Evolutionary conservation across 2,329 filamentous ascomycete species (phyloP), one percentile per base, ranked within the genome.

Genomic region (Colletotrichum brevisporum): DNA sequence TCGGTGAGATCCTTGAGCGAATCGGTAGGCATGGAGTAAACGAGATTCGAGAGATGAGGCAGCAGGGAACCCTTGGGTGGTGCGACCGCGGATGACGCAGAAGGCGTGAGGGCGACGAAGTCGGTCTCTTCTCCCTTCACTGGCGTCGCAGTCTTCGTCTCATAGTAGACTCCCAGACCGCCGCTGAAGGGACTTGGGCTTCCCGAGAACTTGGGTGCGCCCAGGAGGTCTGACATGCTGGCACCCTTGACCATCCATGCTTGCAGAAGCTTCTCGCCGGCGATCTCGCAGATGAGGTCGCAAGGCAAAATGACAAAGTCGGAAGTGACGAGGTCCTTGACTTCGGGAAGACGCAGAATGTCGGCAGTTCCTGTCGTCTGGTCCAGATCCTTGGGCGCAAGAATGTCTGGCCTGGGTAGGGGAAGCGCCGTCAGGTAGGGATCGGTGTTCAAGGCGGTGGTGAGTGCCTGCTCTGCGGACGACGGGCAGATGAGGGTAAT

Each of bases 271-370:
- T 91, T 89, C 74, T 94, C 92, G 13, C 94, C 95, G 3, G 92
- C 91, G 16, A 98, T 84, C 76, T 97, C 95, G 78, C 94, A 98
- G 47, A 99, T 90, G 6, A 99, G 85, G 78, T 99, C 96, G 80
- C 96, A 99, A 0, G 96, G 95, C 4, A 99, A 84, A 3, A 98
- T 89, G 27, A 98, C 83, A 76, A 99, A 98, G 80, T 99, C 94
- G 13, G 90, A 90, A 62, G 89, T 94, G 74, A 99, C 89, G 8
- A 90, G 86, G n/a, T 86, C 85, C 76, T 92, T 91, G 52, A 98
- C 90, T 78, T 97, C 93, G 1, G 93, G 92, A 9, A 97, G 85
- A 10, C 95, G 90, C 60, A 99, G 88, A 21, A 98, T 90, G 75
- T 97, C 92, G 8, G 94, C 95, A 6, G 96, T 98, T 59, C 94